Evolutionary conservation across 805 yeast genomes (phyloP).

Genomic region (Ogataea glucozyma): DNA sequence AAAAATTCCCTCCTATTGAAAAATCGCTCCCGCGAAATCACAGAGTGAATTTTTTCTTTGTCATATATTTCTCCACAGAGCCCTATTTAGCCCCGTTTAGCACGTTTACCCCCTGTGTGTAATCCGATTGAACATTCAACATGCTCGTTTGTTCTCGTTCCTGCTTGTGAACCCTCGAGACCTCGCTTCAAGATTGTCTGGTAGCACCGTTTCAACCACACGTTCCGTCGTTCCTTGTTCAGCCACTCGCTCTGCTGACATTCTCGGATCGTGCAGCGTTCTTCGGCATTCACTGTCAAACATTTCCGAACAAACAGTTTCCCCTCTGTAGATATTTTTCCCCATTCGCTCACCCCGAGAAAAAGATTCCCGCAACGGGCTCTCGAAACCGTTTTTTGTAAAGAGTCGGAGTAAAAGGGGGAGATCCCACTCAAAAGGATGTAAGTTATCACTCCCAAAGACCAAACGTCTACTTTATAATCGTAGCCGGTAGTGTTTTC

Average conservation of each 20-base stretch:
- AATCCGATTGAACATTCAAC: no score
- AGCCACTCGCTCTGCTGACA: slow-evolving; percentile 54
- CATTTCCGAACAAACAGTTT: slow-evolving; percentile 46
- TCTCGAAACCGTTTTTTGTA: slow-evolving; percentile 42
- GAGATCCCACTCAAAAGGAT: slow-evolving; percentile 64
- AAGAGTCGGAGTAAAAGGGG: slow-evolving; percentile 53
- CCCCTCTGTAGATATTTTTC: slow-evolving; percentile 40
- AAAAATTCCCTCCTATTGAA: background rate
- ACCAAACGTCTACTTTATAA: slow-evolving; percentile 67
- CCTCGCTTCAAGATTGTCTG: slow-evolving; percentile 21
- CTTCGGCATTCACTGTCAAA: slow-evolving; percentile 38
- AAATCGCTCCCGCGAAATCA: no score
- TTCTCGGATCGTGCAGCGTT: slow-evolving; percentile 39
- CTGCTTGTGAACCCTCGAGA: background rate
- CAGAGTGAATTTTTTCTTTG: background rate
- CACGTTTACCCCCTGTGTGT: slow-evolving; percentile 3
- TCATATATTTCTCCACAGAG: slow-evolving; percentile 4
- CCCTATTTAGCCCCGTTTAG: slow-evolving; percentile 6
- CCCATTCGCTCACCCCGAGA: slow-evolving; percentile 45
- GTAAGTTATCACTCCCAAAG: slow-evolving; percentile 61
- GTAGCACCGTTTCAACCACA: slow-evolving; percentile 40
- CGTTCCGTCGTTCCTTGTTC: slow-evolving; percentile 32
- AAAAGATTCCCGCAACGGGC: slow-evolving; percentile 44
- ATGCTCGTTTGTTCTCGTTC: no score
- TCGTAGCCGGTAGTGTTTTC: slow-evolving; percentile 43